These are phyloP conservation scores for Mycocalia duriaeana DNA, from an alignment of 1,284 basidiomycete genomes.

Conservation along the genomic window DNA sequence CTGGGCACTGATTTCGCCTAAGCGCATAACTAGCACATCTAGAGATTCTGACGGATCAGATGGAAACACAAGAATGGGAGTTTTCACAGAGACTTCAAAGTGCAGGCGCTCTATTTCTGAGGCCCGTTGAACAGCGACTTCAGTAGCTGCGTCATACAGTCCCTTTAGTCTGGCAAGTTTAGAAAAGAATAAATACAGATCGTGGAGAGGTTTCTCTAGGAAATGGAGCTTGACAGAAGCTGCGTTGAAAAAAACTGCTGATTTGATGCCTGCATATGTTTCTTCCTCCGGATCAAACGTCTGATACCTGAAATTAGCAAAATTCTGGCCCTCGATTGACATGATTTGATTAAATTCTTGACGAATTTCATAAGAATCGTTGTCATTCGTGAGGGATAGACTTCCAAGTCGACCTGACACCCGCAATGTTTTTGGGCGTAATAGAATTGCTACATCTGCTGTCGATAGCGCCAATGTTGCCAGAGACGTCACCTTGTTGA, in stretches of 20 bases:
- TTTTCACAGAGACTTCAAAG: conserved; percentile 87
- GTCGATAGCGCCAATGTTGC: conserved; percentile 91
- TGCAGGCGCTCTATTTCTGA: conserved; percentile 88
- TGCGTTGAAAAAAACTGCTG: conserved; percentile 80
- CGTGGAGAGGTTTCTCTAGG: conserved; percentile 82
- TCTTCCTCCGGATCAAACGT: conserved; percentile 78
- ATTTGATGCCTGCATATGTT: conserved; percentile 81
- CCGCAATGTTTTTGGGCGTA: conserved; percentile 74
- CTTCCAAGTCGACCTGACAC: conserved; percentile 85
- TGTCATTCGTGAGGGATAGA: conserved; percentile 82
- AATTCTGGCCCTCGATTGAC: conserved; percentile 92
- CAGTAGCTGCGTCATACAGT: conserved; percentile 92
- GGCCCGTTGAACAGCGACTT: conserved; percentile 88
- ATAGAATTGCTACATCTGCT: conserved; percentile 80
- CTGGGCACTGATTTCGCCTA: conserved; percentile 86
- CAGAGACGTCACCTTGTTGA: conserved; percentile 70
- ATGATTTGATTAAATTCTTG: conserved; percentile 84
- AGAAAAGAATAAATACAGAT: conserved; percentile 80
- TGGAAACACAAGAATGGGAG: conserved; percentile 91
- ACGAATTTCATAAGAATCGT: conserved; percentile 45
- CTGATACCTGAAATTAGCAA: conserved; percentile 94
- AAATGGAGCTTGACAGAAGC: conserved; percentile 91
- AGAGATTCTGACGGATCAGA: conserved; percentile 57
- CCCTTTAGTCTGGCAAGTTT: conserved; percentile 91
- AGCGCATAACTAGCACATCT: conserved; percentile 76